Percentiles rank a stretch among this genome's conserved stretches.
These are phyloP conservation scores for Biscutella laevigata DNA, from an alignment of 441 rosid species.

Conservation along the genomic window DNA sequence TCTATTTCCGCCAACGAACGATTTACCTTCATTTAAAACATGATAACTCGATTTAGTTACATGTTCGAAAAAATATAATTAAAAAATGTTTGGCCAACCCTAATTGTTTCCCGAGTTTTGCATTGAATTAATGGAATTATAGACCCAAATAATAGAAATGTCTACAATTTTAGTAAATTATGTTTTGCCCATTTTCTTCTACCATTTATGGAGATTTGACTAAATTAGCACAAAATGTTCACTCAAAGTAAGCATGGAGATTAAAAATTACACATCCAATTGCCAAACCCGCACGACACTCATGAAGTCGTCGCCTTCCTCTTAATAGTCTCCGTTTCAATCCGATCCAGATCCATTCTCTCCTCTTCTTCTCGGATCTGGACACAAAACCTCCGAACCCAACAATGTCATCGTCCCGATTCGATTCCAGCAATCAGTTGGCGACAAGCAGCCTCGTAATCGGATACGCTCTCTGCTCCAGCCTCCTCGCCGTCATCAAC, in stretches of 20 bases:
- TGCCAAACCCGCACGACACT: constrained; percentile 18
- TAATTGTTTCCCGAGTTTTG: too few species aligned
- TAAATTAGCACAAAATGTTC: not conserved
- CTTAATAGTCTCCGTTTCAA: constrained; percentile 10
- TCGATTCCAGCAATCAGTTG: constrained; percentile 46
- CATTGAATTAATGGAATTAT: too few species aligned
- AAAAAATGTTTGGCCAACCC: too few species aligned
- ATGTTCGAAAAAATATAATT: too few species aligned
- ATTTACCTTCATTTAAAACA: too few species aligned
- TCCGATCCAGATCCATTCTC: constrained; percentile 23
- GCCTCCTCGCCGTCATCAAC: constrained; percentile 90
- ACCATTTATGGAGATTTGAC: not conserved
- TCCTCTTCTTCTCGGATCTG: constrained; percentile 17
- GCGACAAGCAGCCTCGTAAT: constrained; percentile 70
- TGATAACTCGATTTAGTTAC: too few species aligned
- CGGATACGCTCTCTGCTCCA: constrained; percentile 88
- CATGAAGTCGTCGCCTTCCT: constrained; percentile 21
- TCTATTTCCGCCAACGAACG: too few species aligned
- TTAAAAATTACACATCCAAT: not conserved
- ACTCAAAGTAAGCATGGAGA: not conserved
- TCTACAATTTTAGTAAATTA: too few species aligned
- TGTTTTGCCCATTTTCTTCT: too few species aligned
- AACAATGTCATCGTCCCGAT: constrained; percentile 43
- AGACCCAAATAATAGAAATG: too few species aligned
- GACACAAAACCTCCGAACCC: not conserved